Evolutionary conservation across 2,329 filamentous ascomycete species (phyloP).

Genomic region (Didymella sp.): DNA sequence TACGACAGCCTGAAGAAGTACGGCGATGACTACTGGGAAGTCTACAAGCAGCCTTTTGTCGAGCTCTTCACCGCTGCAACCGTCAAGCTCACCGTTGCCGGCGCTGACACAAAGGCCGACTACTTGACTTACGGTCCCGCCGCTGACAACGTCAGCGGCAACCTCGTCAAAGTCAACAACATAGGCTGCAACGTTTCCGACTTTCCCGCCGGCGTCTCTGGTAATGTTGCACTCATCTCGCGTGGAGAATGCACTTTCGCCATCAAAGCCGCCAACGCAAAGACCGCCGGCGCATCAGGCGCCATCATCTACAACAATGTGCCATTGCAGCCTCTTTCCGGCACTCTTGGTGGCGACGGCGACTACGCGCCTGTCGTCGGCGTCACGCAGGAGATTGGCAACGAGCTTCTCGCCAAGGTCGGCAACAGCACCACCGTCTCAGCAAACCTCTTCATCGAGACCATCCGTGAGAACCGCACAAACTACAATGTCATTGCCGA

Average conservation of each 20-base stretch:
- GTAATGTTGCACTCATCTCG: conserved; percentile 71
- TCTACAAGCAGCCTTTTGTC: conserved; percentile 45
- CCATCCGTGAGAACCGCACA: conserved; percentile 55
- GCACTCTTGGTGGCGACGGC: conserved; percentile 67
- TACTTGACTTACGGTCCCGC: conserved; percentile 66
- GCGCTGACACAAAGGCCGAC: conserved; percentile 31
- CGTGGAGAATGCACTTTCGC: conserved; percentile 74
- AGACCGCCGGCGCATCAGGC: conserved; percentile 70
- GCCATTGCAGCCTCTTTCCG: conserved; percentile 62
- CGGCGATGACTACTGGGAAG: conserved; percentile 44
- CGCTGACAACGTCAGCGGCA: conserved; percentile 63
- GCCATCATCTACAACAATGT: conserved; percentile 76
- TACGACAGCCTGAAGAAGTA: conserved; percentile 40
- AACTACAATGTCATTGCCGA: conserved; percentile 53
- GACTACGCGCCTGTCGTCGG: conserved; percentile 72
- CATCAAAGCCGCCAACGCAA: conserved; percentile 70
- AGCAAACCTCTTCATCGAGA: conserved; percentile 50
- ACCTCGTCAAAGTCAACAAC: conserved; percentile 67
- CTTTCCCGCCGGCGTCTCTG: conserved; percentile 64
- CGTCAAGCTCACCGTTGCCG: conserved; percentile 34
- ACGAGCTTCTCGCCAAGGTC: conserved; percentile 62
- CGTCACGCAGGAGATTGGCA: conserved; percentile 66
- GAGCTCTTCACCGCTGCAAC: conserved; percentile 46
- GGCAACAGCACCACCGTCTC: conserved; percentile 49
- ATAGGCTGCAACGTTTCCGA: conserved; percentile 68